Evolutionary conservation across 805 yeast species (phyloP).

Genomic region (Candida ficus): DNA sequence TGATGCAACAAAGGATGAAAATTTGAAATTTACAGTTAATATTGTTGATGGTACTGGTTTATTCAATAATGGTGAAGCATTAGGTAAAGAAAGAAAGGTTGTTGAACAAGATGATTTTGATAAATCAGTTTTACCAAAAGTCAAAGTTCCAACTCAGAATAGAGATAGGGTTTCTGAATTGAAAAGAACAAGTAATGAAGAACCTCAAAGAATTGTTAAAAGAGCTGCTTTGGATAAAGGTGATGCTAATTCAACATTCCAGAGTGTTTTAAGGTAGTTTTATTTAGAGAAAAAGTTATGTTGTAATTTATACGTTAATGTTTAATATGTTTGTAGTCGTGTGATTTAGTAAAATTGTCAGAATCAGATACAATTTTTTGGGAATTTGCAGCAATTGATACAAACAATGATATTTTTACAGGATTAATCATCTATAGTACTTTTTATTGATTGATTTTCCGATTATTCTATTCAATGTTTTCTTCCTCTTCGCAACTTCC

Average conservation of each 20-base stretch:
- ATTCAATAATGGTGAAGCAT: conserved; percentile 42
- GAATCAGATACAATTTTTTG: too few relatives aligned
- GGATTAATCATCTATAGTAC: too few relatives aligned
- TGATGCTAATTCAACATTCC: conserved; percentile 23
- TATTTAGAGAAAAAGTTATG: too few relatives aligned
- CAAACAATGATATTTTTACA: too few relatives aligned
- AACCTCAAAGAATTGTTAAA: conserved; percentile 17
- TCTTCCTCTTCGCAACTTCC: too few relatives aligned
- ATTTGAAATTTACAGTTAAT: conserved; percentile 47
- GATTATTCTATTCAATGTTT: too few relatives aligned
- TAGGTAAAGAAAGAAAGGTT: conserved; percentile 2
- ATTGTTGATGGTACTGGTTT: conserved; percentile 61
- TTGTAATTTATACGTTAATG: too few relatives aligned
- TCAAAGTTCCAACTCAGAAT: not conserved
- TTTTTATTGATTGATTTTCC: too few relatives aligned
- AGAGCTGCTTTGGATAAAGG: conserved; percentile 26
- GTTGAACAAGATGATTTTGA: conserved; percentile 16
- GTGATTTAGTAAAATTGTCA: too few relatives aligned
- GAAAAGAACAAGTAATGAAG: conserved; percentile 3
- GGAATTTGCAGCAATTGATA: too few relatives aligned
- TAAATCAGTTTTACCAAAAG: conserved; percentile 8
- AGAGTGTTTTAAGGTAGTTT: conserved; percentile 14
- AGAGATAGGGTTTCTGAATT: too few relatives aligned
- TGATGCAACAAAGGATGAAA: conserved; percentile 49
- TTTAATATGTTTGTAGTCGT: too few relatives aligned